These are phyloP conservation scores for Magnaporthiopsis rhizophila DNA, from an alignment of 2,329 filamentous ascomycete species.

Conservation along the genomic window DNA sequence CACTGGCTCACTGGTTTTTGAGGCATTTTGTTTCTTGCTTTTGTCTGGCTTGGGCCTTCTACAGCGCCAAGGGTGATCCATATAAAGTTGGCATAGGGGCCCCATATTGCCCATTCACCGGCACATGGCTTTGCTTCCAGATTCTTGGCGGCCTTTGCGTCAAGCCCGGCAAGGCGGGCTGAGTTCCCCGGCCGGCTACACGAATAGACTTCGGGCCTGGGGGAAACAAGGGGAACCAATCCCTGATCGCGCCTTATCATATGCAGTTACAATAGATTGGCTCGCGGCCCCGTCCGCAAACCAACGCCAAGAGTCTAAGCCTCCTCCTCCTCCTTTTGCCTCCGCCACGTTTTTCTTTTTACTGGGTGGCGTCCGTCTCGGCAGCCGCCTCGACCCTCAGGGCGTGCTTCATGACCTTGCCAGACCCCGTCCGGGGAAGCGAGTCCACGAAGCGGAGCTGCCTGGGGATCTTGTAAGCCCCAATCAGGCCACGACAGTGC, in stretches of 20 bases:
- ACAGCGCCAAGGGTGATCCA: not conserved
- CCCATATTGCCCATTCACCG: too few species aligned
- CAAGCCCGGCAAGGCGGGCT: too few species aligned
- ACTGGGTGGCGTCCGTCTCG: not conserved
- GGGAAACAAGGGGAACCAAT: too few species aligned
- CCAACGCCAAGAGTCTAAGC: not conserved
- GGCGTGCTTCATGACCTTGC: conserved; percentile 11
- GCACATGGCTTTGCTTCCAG: not conserved
- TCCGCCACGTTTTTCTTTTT: not conserved
- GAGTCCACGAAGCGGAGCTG: conserved; percentile 6
- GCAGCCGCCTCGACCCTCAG: conserved; percentile 1
- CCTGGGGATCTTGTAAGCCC: conserved; percentile 10
- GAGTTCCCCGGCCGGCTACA: not conserved
- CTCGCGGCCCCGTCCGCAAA: too few species aligned
- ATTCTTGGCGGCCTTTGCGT: not conserved
- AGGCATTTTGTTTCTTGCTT: not conserved
- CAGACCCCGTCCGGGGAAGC: conserved; percentile 10
- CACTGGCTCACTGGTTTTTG: not conserved
- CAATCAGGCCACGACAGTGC: conserved; percentile 4
- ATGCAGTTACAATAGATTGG: too few species aligned
- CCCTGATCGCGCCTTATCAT: too few species aligned
- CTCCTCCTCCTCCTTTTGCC: not conserved
- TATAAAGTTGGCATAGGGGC: not conserved
- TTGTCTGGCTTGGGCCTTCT: not conserved
- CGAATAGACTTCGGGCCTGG: not conserved